These are phyloP conservation scores for Penicillium salamii DNA, from an alignment of 495 filamentous ascomycete genomes.

Conservation along the genomic window DNA sequence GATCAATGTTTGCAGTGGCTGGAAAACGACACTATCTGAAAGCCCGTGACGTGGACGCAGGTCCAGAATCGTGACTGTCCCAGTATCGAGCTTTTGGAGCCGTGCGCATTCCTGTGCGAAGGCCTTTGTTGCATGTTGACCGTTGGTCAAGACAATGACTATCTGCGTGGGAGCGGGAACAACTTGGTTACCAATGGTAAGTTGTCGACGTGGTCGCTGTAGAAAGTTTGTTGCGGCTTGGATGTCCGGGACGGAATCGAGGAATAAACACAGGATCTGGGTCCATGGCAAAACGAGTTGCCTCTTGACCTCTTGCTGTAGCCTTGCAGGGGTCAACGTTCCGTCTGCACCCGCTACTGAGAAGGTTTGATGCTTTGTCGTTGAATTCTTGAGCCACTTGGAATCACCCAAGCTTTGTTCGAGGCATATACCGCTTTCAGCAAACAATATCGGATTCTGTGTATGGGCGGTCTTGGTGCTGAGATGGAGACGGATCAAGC, in stretches of 20 bases:
- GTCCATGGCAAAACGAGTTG: slow-evolving; percentile 13
- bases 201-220: background rate
- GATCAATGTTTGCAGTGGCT: background rate
- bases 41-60: background rate
- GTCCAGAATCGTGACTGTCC: background rate
- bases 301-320: background rate
- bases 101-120: background rate
- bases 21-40: background rate
- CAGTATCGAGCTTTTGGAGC: background rate
- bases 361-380: slow-evolving; percentile 3
- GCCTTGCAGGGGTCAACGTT: background rate
- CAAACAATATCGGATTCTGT: slow-evolving; percentile 11
- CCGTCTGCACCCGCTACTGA: background rate
- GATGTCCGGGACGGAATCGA: slow-evolving; percentile 6
- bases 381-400: background rate
- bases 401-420: background rate
- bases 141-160: background rate
- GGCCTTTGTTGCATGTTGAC: background rate
- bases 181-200: background rate
- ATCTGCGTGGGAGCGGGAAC: background rate
- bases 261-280: slow-evolving; percentile 14
- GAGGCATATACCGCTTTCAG: slow-evolving; percentile 5
- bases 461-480: slow-evolving; percentile 4
- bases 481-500: slow-evolving; percentile 8
- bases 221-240: slow-evolving; percentile 1